phyloP scores from a whole-genome alignment of 345 rosid genomes.

The Camelina sativa region DNA sequence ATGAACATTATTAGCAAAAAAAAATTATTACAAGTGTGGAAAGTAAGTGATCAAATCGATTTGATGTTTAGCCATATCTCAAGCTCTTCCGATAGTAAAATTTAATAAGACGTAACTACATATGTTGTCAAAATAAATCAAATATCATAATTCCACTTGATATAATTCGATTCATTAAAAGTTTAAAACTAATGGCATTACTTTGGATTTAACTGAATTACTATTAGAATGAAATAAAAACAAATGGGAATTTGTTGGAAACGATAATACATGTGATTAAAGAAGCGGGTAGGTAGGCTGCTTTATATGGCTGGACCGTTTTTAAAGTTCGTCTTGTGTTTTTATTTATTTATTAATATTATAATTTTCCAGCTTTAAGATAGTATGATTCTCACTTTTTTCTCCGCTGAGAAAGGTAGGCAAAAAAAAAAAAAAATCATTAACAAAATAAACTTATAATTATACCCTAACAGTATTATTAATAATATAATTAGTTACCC shows the following conservation, averaged over 20 bases:
- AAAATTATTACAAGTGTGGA: no score
- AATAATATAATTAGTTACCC: background rate
- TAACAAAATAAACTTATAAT: background rate
- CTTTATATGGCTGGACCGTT: constrained; percentile 45
- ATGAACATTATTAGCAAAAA: no score
- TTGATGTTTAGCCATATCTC: no score
- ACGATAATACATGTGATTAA: constrained; percentile 43
- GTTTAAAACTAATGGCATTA: no score
- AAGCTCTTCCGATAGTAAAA: no score
- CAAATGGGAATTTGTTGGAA: constrained; percentile 24
- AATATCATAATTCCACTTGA: no score
- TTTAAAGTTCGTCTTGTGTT: constrained; percentile 33
- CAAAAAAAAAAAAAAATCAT: constrained; percentile 2
- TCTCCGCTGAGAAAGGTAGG: background rate
- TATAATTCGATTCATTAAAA: no score
- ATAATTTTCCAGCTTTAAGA: constrained; percentile 28
- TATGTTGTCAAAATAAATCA: no score
- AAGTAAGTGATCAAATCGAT: no score
- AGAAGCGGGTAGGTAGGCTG: constrained; percentile 39
- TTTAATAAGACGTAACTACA: no score
- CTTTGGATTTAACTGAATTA: no score
- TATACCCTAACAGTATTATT: background rate
- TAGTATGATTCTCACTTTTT: constrained; percentile 29
- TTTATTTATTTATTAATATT: background rate
- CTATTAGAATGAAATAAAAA: background rate